A percentile compares a stretch with the other conserved stretches of the same genome.
Evolutionary conservation across 495 filamentous ascomycete species (phyloP).

Genomic region (Parmelia sp.): DNA sequence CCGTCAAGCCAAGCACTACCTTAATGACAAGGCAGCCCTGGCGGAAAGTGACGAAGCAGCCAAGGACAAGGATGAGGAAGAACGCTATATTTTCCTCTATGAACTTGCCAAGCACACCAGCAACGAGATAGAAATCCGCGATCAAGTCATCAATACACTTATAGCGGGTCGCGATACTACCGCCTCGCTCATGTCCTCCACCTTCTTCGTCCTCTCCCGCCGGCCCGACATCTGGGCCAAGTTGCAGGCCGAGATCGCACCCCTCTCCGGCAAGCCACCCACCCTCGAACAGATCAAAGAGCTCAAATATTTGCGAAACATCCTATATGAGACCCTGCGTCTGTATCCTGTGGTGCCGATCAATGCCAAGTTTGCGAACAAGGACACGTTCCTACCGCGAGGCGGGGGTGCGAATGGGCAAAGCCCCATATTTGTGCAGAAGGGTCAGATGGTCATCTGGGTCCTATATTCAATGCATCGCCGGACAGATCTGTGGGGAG

Average conservation of each 20-base stretch:
- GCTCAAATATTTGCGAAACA: constrained; percentile 44
- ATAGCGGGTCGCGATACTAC: constrained; percentile 35
- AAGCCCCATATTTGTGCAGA: constrained; percentile 41
- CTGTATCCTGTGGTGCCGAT: constrained; percentile 53
- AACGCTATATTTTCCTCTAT: constrained; percentile 40
- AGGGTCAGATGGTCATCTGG: constrained; percentile 29
- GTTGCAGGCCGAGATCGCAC: constrained; percentile 30
- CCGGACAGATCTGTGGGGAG: constrained; percentile 30
- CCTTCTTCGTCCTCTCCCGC: constrained; percentile 11
- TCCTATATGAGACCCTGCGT: constrained; percentile 46
- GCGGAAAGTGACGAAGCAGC: not conserved
- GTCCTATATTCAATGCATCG: constrained; percentile 31
- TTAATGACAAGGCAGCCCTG: not conserved
- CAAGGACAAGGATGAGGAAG: constrained; percentile 18
- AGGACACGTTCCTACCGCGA: constrained; percentile 45
- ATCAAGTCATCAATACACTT: constrained; percentile 57
- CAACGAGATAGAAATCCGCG: constrained; percentile 50
- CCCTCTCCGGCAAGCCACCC: constrained; percentile 31
- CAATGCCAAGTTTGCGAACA: constrained; percentile 46
- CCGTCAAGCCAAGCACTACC: not conserved
- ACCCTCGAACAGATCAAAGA: constrained; percentile 39
- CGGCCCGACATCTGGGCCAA: constrained; percentile 3
- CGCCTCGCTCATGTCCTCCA: constrained; percentile 37
- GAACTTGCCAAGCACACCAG: constrained; percentile 53
- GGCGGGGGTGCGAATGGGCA: constrained; percentile 48